Percentiles rank a stretch among this genome's conserved stretches.
phyloP scores from a whole-genome alignment of 768 basidiomycete genomes.

The Chalciporus pseudorubinellus region DNA sequence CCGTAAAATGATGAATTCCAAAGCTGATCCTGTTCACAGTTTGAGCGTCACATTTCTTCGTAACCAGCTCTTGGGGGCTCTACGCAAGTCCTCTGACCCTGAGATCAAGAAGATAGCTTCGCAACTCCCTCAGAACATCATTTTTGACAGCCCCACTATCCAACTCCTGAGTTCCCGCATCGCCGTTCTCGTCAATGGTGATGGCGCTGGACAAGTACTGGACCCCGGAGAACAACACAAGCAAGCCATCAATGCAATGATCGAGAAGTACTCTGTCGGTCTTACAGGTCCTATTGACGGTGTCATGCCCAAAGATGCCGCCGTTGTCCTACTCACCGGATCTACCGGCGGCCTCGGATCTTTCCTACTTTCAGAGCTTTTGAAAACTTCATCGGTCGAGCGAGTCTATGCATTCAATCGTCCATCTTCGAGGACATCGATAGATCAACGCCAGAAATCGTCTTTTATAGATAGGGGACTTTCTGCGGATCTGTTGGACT shows the following conservation, averaged over 20 bases:
- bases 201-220: not conserved
- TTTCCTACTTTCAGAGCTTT: conserved; percentile 32
- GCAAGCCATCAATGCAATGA: conserved; percentile 35
- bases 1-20: not conserved
- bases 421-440: conserved; percentile 11
- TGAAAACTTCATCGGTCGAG: conserved; percentile 20
- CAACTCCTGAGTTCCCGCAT: conserved; percentile 30
- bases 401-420: conserved; percentile 37
- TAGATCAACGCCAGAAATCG: conserved; percentile 26
- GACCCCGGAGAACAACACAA: conserved; percentile 11
- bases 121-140: conserved; percentile 30
- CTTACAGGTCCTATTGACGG: conserved; percentile 14
- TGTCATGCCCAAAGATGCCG: conserved; percentile 3
- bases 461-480: conserved; percentile 34
- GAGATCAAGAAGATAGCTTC: conserved; percentile 25
- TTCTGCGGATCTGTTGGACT: conserved; percentile 24
- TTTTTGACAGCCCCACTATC: conserved; percentile 42
- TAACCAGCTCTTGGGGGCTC: conserved; percentile 17
- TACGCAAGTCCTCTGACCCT: conserved; percentile 32
- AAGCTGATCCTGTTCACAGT: conserved; percentile 5
- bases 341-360: conserved; percentile 42
- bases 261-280: conserved; percentile 37
- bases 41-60: conserved; percentile 32
- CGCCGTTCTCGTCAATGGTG: conserved; percentile 4
- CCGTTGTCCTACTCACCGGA: conserved; percentile 39